Base-by-base conservation (phyloP, 2,329 filamentous ascomycete species). In the Daldinia sp. region DNA sequence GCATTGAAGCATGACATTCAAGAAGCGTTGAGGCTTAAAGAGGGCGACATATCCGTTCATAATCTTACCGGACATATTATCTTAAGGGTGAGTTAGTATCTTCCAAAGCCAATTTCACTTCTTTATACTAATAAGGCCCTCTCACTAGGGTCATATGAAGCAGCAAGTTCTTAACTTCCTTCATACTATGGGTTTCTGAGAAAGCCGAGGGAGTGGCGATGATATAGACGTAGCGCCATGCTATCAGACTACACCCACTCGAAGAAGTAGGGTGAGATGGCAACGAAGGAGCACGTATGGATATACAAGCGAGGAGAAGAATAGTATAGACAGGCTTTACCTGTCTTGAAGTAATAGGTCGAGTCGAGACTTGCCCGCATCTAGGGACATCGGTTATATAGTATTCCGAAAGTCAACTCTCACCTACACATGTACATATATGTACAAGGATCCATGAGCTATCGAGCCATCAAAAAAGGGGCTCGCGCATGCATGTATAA, bases 51-150 rank as follows among this genome's bases (percentile, higher is more conserved):
- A 39, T 79, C 76, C 66, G 66, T 87, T 43, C 86, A 86, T 68
- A 79, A 79, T 17, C 79, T 89, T 51, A 96, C 90, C 43, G 84
- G 85, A 51, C 90, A 97, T 72, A 84, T 98, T 53, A 80, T 90
- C 65, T 81, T 96, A 66, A 92, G 89, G 83, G 91, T 92, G 75
- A 70, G 80, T 19, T 30, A 25, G 3, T 51, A 30, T 8, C n/a
- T 13, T 21, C 15, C 8, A 17, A 25, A 50, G 43, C 35, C 11
- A 11, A 4, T 53, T n/a, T n/a, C 1, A 39, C 9, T 30, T 25
- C 10, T 19, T 58, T 34, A n/a, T 60, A 49, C 37, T 69, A 37
- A 61, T 19, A n/a, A 30, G 1, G 0, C 17, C n/a, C n/a, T 32
- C 11, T 35, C 32, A 23, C 13, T 34, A 74, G 72, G 72, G 72